Conservation (phyloP, 495 filamentous ascomycete genomes). For the Trichoderma erinaceum region DNA sequence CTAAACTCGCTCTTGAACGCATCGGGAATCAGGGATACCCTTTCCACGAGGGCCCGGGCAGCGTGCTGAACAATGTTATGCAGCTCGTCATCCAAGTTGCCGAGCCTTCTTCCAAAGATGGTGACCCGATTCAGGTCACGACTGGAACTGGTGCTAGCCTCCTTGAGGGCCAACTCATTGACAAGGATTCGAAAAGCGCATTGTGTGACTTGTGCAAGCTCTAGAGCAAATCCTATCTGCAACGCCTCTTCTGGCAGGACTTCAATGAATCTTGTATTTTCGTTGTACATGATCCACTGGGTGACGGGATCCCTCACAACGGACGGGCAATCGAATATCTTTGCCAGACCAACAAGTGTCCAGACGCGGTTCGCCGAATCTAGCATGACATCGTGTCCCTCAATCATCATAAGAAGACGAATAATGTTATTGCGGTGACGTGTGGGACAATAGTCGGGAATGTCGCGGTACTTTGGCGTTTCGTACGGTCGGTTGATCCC, state of each 20-base stretch:
- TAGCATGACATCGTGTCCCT: slow-evolving; percentile 44
- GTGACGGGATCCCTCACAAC: slow-evolving; percentile 28
- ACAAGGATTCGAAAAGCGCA: slow-evolving; percentile 40
- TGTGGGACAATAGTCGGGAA: slow-evolving; percentile 52
- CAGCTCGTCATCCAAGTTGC: slow-evolving; percentile 25
- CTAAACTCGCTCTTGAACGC: slow-evolving; percentile 17
- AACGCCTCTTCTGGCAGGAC: slow-evolving; percentile 41
- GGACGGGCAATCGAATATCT: slow-evolving; percentile 46
- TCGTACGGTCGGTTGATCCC: background rate
- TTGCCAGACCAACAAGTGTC: slow-evolving; percentile 56
- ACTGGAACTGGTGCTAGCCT: slow-evolving; percentile 12
- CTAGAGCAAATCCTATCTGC: slow-evolving; percentile 33
- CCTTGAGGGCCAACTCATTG: slow-evolving; percentile 32
- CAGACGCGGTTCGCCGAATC: slow-evolving; percentile 61
- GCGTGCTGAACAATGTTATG: slow-evolving; percentile 29
- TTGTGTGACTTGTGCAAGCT: slow-evolving; percentile 30
- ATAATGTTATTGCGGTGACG: slow-evolving; percentile 58
- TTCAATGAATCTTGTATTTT: slow-evolving; percentile 40
- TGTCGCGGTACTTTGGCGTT: slow-evolving; percentile 24
- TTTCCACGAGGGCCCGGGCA: slow-evolving; percentile 23
- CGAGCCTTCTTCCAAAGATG: slow-evolving; percentile 24
- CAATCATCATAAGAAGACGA: slow-evolving; percentile 48
- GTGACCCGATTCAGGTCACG: slow-evolving; percentile 9
- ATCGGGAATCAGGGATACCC: slow-evolving; percentile 18
- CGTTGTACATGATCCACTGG: slow-evolving; percentile 35